Evolutionary conservation across 176 grass and related monocot species (phyloP), one percentile per base, ranked within the genome.

Genomic region (Carex pumila): DNA sequence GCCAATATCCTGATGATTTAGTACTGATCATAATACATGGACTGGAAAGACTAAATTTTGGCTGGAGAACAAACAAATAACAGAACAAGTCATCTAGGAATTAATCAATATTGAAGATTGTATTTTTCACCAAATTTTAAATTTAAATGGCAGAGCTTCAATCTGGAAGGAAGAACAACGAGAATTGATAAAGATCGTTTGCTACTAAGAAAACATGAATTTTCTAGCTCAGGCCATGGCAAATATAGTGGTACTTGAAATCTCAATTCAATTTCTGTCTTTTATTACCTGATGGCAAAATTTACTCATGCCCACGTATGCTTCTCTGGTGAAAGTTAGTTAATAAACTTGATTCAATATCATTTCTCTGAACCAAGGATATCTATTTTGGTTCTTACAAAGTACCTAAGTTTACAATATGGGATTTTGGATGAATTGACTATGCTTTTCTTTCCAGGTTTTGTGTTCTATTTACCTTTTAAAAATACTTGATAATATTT

Each of bases 191-290:
- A 91, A 39, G 79, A 76, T 72, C 89, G 84, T 67, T 79, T 83
- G 32, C 82, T 88, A 73, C 83, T 91, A 85, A 86, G 84, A 87
- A 94, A 98, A 68, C 61, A 88, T 71, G 91, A 94, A 17, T 93
- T 56, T 74, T 90, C 90, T 73, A 90, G 90, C 86, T 94, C 90
- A 81, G 87, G 72, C 34, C 81, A 77, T 65, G 89, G 89, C 86
- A 94, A 94, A 91, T 98, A 67, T 85, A 94, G 89, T 86, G 95
- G 92, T 98, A 98, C 66, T 88, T 98, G 15, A 88, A 74, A 61
- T 87, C 87, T 84, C 61, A 90, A 68, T 83, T 75, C 13, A 41
- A 65, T 81, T 63, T 81, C 12, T 3, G 63, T 11, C 6, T 64
- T 12, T 63, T 64, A 81, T 18, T n/a, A 6, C 58, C 37, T 63